phyloP scores from a whole-genome alignment of 1,284 basidiomycete genomes.

The Thecaphora thlaspeos region DNA sequence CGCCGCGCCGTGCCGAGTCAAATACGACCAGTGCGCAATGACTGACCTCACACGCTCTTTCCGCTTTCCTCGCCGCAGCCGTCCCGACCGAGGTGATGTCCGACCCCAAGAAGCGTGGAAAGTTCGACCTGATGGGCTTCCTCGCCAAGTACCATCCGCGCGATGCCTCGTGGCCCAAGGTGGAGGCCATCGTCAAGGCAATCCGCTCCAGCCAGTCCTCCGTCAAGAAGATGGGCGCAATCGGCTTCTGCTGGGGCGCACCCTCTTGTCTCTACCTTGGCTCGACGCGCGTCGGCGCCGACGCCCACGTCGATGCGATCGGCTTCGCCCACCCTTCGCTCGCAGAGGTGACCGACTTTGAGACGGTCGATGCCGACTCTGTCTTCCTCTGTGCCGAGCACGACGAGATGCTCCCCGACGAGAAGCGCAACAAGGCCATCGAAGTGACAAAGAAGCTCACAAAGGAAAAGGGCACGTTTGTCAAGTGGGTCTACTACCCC shows the following conservation, averaged over 20 bases:
- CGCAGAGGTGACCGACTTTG: constrained; percentile 17
- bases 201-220: neutral
- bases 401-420: constrained; percentile 11
- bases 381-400: constrained; percentile 16
- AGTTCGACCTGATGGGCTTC: neutral
- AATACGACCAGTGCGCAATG: too few species aligned
- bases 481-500: constrained; percentile 14
- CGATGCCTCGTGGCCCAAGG: constrained; percentile 3
- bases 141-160: constrained; percentile 5
- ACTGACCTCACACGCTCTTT: too few species aligned
- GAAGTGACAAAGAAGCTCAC: constrained; percentile 7
- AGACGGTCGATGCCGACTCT: constrained; percentile 9
- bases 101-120: neutral
- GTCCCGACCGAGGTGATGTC: neutral
- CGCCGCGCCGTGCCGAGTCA: too few species aligned
- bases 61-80: neutral
- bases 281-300: neutral
- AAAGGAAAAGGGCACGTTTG: constrained; percentile 8
- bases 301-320: constrained; percentile 24
- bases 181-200: constrained; percentile 1
- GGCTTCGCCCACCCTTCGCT: constrained; percentile 28
- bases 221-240: constrained; percentile 7
- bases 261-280: constrained; percentile 10
- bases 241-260: constrained; percentile 31
- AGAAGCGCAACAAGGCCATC: constrained; percentile 10